phyloP scores from a whole-genome alignment of 139 green algal genomes.

The Monoraphidium neglectum region DNA sequence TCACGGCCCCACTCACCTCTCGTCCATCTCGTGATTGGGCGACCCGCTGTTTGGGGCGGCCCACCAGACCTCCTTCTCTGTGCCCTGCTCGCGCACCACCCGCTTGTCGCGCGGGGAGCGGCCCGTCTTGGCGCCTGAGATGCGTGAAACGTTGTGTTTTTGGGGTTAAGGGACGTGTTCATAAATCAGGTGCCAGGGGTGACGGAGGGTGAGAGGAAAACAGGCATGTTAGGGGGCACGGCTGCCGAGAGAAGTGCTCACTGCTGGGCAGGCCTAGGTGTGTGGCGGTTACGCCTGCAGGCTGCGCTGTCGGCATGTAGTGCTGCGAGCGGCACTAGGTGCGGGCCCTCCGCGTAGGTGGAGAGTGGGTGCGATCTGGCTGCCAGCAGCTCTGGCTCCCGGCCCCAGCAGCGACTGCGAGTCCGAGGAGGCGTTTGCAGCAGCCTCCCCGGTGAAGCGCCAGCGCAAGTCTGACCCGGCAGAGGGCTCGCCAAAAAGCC shows the following conservation, averaged over 20 bases:
- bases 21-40: constrained; percentile 87
- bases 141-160: background rate
- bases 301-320: background rate
- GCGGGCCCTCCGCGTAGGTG: too few relatives aligned
- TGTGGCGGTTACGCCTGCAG: background rate
- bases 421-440: too few relatives aligned
- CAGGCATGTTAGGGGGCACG: background rate
- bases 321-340: too few relatives aligned
- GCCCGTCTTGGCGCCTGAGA: constrained; percentile 84
- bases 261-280: background rate
- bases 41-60: constrained; percentile 42
- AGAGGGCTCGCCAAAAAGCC: too few relatives aligned
- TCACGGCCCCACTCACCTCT: constrained; percentile 33
- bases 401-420: too few relatives aligned
- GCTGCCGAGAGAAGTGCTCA: background rate
- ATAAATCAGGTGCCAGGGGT: background rate
- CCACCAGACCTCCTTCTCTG: constrained; percentile 82
- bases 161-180: background rate
- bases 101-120: constrained; percentile 94
- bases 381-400: too few relatives aligned
- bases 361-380: too few relatives aligned
- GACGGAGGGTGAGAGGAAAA: background rate
- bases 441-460: too few relatives aligned
- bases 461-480: too few relatives aligned
- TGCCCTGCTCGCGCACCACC: constrained; percentile 79